A percentile compares a stretch with the other conserved stretches of the same genome.
Conservation (phyloP, 83 land plant species). For the Thuja plicata region DNA sequence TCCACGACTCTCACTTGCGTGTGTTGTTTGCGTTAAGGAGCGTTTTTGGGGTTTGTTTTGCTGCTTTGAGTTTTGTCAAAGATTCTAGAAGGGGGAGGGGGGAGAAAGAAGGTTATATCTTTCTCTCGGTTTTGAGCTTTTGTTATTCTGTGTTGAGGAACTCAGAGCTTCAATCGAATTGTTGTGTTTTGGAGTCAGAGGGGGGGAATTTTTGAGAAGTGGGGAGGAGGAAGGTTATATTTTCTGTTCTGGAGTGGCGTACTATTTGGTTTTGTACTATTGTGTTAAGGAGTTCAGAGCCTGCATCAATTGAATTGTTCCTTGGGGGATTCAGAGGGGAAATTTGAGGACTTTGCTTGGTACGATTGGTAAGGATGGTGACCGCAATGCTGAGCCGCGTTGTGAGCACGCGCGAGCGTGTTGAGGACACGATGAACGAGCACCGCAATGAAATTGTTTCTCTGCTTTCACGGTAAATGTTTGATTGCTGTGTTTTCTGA, state of each 20-base stretch:
- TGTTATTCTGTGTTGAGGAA: too few relatives aligned
- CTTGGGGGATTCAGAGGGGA: not conserved
- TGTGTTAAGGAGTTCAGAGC: not conserved
- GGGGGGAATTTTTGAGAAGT: not conserved
- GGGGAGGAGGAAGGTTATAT: not conserved
- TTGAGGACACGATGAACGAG: conserved; percentile 76
- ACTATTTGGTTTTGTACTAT: not conserved
- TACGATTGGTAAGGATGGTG: conserved; percentile 16
- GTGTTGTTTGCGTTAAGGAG: not conserved
- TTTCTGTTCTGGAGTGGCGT: not conserved
- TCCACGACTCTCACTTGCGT: not conserved
- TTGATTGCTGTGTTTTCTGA: not conserved
- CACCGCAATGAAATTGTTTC: conserved; percentile 78
- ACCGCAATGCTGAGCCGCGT: conserved; percentile 34
- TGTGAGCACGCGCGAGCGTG: conserved; percentile 77
- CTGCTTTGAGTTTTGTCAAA: not conserved
- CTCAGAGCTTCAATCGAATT: too few relatives aligned
- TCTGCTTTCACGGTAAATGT: conserved; percentile 62
- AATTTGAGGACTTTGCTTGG: not conserved
- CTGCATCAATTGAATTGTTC: not conserved
- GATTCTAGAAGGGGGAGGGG: not conserved
- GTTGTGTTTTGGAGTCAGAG: not conserved
- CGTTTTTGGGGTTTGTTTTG: not conserved
- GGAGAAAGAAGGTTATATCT: not conserved
- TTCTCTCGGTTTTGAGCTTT: not conserved